phyloP scores from a whole-genome alignment of 768 basidiomycete species.

The Lentinus brumalis region DNA sequence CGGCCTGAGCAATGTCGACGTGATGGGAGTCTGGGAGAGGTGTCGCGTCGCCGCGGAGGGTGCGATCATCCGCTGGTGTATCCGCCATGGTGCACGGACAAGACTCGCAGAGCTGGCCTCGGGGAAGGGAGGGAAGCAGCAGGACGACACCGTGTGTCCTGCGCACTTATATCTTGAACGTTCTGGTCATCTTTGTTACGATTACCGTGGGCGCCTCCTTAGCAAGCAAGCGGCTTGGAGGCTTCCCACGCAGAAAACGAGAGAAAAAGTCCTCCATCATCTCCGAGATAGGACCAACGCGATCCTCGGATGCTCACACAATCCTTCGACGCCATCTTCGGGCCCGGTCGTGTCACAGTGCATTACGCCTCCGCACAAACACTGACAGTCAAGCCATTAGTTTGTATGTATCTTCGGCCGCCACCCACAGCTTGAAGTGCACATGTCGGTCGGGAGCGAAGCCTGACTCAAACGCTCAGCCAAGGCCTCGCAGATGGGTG shows the following conservation, averaged over 20 bases:
- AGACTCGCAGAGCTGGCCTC: neutral
- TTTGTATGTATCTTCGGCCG: no score
- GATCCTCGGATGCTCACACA: no score
- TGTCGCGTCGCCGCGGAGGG: constrained; percentile 25
- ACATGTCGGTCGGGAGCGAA: no score
- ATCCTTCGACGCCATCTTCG: no score
- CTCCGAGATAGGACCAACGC: no score
- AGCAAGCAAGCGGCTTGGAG: constrained; percentile 5
- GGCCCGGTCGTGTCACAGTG: no score
- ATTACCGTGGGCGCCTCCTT: neutral
- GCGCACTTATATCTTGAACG: constrained; percentile 4
- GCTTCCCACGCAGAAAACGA: neutral
- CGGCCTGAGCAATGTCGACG: constrained; percentile 53
- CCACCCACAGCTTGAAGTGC: no score
- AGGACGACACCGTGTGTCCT: neutral
- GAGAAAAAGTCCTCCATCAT: no score
- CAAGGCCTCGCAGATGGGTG: no score
- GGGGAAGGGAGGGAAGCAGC: constrained; percentile 6
- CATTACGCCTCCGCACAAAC: no score
- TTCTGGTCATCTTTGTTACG: constrained; percentile 8
- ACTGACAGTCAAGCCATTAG: no score
- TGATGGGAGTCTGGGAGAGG: constrained; percentile 28
- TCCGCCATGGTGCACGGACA: constrained; percentile 24
- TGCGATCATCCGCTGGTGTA: constrained; percentile 31
- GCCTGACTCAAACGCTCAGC: neutral